A percentile compares a stretch with the other conserved stretches of the same genome.
Conservation (phyloP, 75 land plant genomes). For the Pinus tabuliformis region DNA sequence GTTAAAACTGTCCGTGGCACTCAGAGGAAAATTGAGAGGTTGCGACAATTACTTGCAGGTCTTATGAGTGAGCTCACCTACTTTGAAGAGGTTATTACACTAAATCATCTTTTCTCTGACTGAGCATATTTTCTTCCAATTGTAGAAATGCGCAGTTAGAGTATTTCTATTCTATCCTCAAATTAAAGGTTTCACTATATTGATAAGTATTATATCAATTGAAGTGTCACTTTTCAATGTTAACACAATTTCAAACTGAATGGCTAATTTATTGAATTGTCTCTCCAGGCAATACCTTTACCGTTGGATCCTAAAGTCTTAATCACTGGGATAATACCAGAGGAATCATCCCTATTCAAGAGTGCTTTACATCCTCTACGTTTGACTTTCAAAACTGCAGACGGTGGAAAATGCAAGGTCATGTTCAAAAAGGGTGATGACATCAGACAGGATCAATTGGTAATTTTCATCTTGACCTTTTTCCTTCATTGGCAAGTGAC, state of each 20-base stretch:
- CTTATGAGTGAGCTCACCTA: conserved; percentile 92
- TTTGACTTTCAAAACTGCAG: conserved; percentile 76
- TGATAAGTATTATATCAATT: not conserved
- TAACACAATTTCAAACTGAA: not conserved
- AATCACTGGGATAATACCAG: conserved; percentile 84
- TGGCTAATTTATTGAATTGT: not conserved
- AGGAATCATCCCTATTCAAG: conserved; percentile 86
- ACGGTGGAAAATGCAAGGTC: conserved; percentile 78
- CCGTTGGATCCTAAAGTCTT: conserved; percentile 81
- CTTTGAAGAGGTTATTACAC: conserved; percentile 77
- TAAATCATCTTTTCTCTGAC: not conserved
- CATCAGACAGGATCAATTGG: conserved; percentile 96
- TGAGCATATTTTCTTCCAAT: not conserved
- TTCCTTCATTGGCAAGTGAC: not conserved
- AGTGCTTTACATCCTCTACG: conserved; percentile 88
- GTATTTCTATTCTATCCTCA: not conserved
- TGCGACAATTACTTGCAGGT: conserved; percentile 83
- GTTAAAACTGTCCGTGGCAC: conserved; percentile 89
- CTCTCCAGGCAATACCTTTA: conserved; percentile 78
- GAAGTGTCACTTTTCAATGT: not conserved
- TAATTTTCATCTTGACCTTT: conserved; percentile 14
- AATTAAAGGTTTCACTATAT: not conserved
- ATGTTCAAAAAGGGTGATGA: conserved; percentile 99
- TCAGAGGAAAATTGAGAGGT: conserved; percentile 91
- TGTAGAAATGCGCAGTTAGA: not conserved